Percentiles rank a stretch among this genome's conserved stretches.
Conservation (phyloP, 441 rosid genomes). For the Populus hybrid region DNA sequence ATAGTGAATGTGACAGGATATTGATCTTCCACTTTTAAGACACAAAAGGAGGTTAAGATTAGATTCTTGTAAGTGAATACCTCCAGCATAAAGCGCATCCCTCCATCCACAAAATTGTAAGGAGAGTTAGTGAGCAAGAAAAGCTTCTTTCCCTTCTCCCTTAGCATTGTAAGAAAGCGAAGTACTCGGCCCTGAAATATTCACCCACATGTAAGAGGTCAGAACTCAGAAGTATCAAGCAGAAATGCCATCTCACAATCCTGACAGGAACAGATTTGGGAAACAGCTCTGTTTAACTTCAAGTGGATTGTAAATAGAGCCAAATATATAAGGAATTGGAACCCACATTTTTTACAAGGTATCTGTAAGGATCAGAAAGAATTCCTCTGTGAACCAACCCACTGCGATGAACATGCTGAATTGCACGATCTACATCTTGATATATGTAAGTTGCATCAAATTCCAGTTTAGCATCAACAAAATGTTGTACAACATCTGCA, state of each 20-base stretch:
- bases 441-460: conserved; percentile 90
- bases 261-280: not conserved
- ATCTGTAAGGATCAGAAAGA: conserved; percentile 79
- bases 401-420: conserved; percentile 93
- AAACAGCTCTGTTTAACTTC: not conserved
- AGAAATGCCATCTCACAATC: not conserved
- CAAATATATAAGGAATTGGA: conserved; percentile 5
- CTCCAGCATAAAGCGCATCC: conserved; percentile 93
- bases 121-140: conserved; percentile 96
- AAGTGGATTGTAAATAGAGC: not conserved
- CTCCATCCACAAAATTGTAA: conserved; percentile 92
- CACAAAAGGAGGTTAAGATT: not conserved
- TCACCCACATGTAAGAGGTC: conserved; percentile 15
- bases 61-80: conserved; percentile 33
- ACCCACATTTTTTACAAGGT: conserved; percentile 80
- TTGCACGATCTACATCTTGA: conserved; percentile 90
- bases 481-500: conserved; percentile 90
- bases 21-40: conserved; percentile 1
- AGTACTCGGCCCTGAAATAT: conserved; percentile 60
- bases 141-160: conserved; percentile 91
- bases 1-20: not conserved
- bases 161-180: conserved; percentile 67
- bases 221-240: not conserved
- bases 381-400: conserved; percentile 92
- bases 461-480: conserved; percentile 91